These are phyloP conservation scores for Pleurotus cornucopiae DNA, from an alignment of 768 basidiomycete species.

Conservation along the genomic window DNA sequence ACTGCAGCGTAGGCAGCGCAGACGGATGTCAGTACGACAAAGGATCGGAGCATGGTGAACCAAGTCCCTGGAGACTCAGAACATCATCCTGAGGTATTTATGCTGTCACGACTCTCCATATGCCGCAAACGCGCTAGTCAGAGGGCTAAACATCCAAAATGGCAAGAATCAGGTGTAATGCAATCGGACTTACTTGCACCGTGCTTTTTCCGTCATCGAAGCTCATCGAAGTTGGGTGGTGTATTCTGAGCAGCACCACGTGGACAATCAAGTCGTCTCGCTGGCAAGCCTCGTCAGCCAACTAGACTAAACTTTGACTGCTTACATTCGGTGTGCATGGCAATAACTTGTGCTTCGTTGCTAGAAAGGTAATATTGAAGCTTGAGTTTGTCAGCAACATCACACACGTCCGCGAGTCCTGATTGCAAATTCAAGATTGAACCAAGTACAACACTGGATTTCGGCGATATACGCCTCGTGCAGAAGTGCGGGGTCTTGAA, in stretches of 20 bases:
- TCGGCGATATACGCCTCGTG: constrained; percentile 2
- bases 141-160: not conserved
- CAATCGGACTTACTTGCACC: constrained; percentile 4
- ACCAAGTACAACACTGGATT: not conserved
- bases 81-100: constrained; percentile 6
- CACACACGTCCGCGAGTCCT: not conserved
- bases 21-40: constrained; percentile 16
- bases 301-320: not conserved
- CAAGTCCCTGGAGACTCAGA: constrained; percentile 1
- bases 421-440: no score
- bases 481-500: not conserved
- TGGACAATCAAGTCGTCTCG: not conserved
- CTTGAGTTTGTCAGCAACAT: not conserved
- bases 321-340: not conserved
- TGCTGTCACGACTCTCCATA: not conserved
- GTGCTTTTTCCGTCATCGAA: constrained; percentile 7
- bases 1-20: constrained; percentile 17
- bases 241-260: not conserved
- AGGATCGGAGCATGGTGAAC: constrained; percentile 14
- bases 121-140: constrained; percentile 5
- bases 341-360: not conserved
- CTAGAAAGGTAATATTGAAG: not conserved
- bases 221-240: not conserved
- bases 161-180: constrained; percentile 7
- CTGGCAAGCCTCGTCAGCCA: not conserved